phyloP scores from a whole-genome alignment of 2,329 filamentous ascomycete species.

The Exserohilum rostratum region DNA sequence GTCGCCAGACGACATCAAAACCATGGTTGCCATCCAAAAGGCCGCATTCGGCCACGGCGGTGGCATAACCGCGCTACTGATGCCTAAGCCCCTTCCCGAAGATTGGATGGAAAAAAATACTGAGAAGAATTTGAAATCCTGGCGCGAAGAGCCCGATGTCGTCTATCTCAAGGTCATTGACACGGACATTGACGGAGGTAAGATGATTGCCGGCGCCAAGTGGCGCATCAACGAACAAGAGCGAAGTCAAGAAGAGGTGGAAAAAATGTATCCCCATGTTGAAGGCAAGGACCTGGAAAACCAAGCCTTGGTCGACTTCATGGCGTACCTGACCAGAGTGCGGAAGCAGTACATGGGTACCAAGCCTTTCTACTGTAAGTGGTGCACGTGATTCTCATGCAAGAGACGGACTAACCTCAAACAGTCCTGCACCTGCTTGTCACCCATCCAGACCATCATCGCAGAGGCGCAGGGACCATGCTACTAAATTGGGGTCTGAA shows the following conservation, averaged over 20 bases:
- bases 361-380: constrained; percentile 45
- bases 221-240: constrained; percentile 46
- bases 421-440: constrained; percentile 40
- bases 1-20: constrained; percentile 34
- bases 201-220: constrained; percentile 45
- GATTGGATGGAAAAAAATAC: constrained; percentile 25
- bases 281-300: constrained; percentile 32
- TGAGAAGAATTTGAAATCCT: constrained; percentile 35
- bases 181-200: constrained; percentile 36
- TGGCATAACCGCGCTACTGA: constrained; percentile 36
- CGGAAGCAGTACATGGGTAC: constrained; percentile 42
- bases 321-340: constrained; percentile 29
- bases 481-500: constrained; percentile 49
- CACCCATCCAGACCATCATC: constrained; percentile 49
- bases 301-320: constrained; percentile 36
- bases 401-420: background rate
- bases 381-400: no score
- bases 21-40: constrained; percentile 35
- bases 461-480: constrained; percentile 50
- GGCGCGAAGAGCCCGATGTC: constrained; percentile 33
- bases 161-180: constrained; percentile 43
- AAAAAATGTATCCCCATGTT: constrained; percentile 35
- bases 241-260: constrained; percentile 39
- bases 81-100: constrained; percentile 23
- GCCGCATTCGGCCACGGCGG: constrained; percentile 36